A percentile compares a stretch with the other conserved stretches of the same genome.
phyloP scores from a whole-genome alignment of 2,329 filamentous ascomycete genomes.

The Fusarium virguliforme region DNA sequence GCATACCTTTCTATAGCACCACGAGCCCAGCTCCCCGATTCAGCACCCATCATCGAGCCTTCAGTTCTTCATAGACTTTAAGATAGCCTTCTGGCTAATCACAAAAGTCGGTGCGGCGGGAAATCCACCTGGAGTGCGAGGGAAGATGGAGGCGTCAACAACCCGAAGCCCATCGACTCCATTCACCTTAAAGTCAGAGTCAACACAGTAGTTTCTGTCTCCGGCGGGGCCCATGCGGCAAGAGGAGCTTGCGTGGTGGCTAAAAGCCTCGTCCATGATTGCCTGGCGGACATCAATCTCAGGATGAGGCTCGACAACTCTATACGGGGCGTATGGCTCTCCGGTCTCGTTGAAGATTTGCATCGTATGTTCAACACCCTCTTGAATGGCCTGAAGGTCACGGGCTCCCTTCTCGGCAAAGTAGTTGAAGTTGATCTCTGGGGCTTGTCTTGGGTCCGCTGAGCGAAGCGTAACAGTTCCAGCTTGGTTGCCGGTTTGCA shows the following conservation, averaged over 20 bases:
- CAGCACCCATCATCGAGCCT: neutral
- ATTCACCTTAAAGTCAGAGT: slow-evolving; percentile 69
- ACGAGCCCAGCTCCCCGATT: no score
- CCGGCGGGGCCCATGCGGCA: slow-evolving; percentile 69
- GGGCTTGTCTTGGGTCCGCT: slow-evolving; percentile 74
- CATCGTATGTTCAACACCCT: slow-evolving; percentile 40
- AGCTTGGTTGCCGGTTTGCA: slow-evolving; percentile 73
- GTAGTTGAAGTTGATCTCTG: slow-evolving; percentile 75
- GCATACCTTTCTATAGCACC: no score
- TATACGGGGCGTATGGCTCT: slow-evolving; percentile 44
- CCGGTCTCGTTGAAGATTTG: slow-evolving; percentile 50
- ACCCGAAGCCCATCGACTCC: slow-evolving; percentile 70
- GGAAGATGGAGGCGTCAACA: slow-evolving; percentile 73
- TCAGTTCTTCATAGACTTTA: slow-evolving; percentile 4
- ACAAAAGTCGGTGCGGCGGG: slow-evolving; percentile 38
- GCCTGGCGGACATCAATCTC: slow-evolving; percentile 63
- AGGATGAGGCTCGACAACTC: slow-evolving; percentile 54
- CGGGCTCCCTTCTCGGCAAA: slow-evolving; percentile 58
- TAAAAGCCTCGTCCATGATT: slow-evolving; percentile 67
- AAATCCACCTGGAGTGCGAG: slow-evolving; percentile 48
- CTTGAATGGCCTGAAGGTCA: slow-evolving; percentile 28
- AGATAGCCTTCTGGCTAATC: slow-evolving; percentile 34
- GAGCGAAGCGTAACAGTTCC: slow-evolving; percentile 75
- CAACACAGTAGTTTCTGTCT: slow-evolving; percentile 69
- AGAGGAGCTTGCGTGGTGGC: slow-evolving; percentile 72